Evolutionary conservation across 1,284 basidiomycete species (phyloP).

Genomic region (Cryptococcus sp.): DNA sequence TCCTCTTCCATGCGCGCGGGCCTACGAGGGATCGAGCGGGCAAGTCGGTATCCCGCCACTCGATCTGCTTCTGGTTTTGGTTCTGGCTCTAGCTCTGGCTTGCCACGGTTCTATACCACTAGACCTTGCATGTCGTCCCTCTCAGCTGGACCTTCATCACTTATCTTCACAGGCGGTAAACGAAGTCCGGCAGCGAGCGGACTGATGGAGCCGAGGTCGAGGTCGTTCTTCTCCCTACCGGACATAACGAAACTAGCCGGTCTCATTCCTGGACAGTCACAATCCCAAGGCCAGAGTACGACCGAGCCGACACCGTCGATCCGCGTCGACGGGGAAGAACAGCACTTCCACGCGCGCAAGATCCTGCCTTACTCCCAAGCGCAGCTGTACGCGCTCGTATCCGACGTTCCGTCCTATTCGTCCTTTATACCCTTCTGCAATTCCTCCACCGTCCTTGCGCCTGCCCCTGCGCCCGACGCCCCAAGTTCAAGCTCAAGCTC

Average conservation of each 20-base stretch:
- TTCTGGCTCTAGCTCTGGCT: too few species aligned
- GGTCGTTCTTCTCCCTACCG: conserved; percentile 51
- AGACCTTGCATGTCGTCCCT: too few species aligned
- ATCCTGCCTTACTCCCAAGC: conserved; percentile 77
- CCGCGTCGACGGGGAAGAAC: conserved; percentile 36
- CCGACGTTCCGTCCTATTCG: conserved; percentile 83
- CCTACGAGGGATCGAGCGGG: too few species aligned
- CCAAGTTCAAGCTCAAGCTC: conserved; percentile 24
- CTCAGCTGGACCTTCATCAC: too few species aligned
- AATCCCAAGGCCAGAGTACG: neutral
- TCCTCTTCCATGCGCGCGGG: too few species aligned
- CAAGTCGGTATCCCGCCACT: too few species aligned
- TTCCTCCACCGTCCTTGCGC: conserved; percentile 66
- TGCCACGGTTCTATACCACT: too few species aligned
- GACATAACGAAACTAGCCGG: conserved; percentile 48
- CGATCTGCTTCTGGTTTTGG: too few species aligned
- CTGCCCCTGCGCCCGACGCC: conserved; percentile 7
- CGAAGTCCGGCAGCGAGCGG: too few species aligned
- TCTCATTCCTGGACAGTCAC: conserved; percentile 18
- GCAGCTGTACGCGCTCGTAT: conserved; percentile 82
- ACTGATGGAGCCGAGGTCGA: neutral
- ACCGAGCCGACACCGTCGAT: conserved; percentile 13
- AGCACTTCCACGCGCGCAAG: conserved; percentile 61
- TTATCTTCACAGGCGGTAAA: too few species aligned
- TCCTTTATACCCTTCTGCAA: conserved; percentile 89